A percentile compares a stretch with the other conserved stretches of the same genome.
These are phyloP conservation scores for Cladosporium austrohemisphaericum DNA, from an alignment of 2,329 filamentous ascomycete genomes.

Conservation along the genomic window DNA sequence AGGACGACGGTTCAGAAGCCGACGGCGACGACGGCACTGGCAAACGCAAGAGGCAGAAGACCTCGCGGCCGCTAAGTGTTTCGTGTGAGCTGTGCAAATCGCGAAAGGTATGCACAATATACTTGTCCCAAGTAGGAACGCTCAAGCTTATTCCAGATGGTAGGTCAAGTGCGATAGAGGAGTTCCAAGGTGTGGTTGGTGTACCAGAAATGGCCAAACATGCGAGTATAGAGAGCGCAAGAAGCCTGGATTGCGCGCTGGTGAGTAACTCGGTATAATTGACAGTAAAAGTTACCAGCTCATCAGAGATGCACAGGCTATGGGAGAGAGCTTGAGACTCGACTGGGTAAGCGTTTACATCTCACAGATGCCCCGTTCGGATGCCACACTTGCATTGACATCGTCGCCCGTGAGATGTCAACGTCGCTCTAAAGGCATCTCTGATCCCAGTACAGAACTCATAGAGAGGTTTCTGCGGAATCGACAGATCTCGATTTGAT, in stretches of 20 bases:
- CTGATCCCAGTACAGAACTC: too few species aligned
- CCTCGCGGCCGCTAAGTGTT: conserved; percentile 44
- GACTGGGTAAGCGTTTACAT: conserved; percentile 49
- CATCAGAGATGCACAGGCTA: too few species aligned
- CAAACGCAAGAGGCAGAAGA: conserved; percentile 46
- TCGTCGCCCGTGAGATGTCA: too few species aligned
- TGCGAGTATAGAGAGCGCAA: conserved; percentile 69
- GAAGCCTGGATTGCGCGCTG: conserved; percentile 57
- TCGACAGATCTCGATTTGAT: too few species aligned
- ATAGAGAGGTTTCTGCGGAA: too few species aligned
- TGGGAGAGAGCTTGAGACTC: conserved; percentile 58
- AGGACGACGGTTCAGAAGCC: conserved; percentile 32
- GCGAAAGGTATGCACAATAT: conserved; percentile 58
- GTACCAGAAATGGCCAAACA: conserved; percentile 60
- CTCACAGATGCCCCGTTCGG: too few species aligned
- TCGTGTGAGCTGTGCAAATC: conserved; percentile 74
- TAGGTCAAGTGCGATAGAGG: conserved; percentile 66
- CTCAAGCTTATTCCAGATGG: neutral
- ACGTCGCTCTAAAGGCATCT: too few species aligned
- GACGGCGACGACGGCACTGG: conserved; percentile 32
- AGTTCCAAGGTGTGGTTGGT: conserved; percentile 73
- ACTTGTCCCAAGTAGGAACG: too few species aligned
- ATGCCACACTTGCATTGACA: too few species aligned
- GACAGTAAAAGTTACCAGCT: too few species aligned
- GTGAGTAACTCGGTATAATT: neutral